phyloP scores from a whole-genome alignment of 2,329 filamentous ascomycete genomes.

The Grosmannia clavigera region DNA sequence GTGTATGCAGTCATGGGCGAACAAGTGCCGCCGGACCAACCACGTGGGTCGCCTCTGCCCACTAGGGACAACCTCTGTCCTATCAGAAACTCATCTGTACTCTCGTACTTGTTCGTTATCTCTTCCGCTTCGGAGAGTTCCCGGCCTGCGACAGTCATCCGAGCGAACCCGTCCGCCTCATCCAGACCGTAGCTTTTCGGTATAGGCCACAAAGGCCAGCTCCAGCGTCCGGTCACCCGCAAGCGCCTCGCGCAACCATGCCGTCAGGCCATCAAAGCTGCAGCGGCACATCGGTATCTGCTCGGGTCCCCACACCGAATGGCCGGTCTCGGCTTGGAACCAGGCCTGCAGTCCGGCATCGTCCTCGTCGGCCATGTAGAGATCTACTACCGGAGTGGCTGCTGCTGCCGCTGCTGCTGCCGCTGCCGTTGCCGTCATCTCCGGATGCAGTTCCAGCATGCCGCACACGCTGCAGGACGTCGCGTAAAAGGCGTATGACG shows the following conservation, averaged over 20 bases:
- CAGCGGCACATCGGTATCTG: neutral
- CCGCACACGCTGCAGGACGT: neutral
- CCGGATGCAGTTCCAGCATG: no score
- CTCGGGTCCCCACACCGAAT: neutral
- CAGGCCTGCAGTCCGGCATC: neutral
- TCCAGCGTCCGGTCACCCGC: neutral
- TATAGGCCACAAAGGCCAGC: neutral
- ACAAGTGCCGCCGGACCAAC: neutral
- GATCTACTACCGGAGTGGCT: neutral
- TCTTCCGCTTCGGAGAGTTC: neutral
- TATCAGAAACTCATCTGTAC: neutral
- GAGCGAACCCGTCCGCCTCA: neutral
- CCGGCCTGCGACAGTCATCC: no score
- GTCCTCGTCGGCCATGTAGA: neutral
- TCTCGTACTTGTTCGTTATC: neutral
- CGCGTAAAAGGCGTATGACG: conserved; percentile 4
- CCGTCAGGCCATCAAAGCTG: neutral
- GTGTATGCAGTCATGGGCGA: neutral
- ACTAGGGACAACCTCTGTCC: neutral
- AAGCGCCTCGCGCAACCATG: neutral
- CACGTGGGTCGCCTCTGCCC: neutral
- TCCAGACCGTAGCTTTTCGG: neutral
- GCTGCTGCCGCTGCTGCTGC: neutral
- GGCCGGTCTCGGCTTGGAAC: neutral
- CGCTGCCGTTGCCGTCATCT: neutral